Evolutionary conservation across 2,329 filamentous ascomycete genomes (phyloP), one percentile per base, ranked within the genome.

Genomic region (Neodidymelliopsis sp.): DNA sequence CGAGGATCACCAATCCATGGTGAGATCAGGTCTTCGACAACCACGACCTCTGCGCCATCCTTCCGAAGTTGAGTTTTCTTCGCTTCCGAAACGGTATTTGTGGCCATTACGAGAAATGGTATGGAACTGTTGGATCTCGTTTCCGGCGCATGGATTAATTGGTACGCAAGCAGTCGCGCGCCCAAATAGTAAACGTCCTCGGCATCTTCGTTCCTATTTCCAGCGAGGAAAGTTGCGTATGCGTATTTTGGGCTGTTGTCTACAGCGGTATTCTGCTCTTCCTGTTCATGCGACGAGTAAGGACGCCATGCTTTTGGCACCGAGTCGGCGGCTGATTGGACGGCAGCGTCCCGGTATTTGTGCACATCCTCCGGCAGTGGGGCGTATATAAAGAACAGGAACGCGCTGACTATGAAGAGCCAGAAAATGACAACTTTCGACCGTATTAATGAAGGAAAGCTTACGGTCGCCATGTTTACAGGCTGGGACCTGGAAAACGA

Each of bases 161-260:
- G 67, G 57, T 65, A 70, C 13, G 66, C 33, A 13, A 71, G 59
- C n/a, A 71, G 63, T 4, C 64, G 60, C 3, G 62, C 66, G 28
- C 56, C 35, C 37, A 70, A 68, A 38, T 70, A 69, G 7, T 57
- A 54, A 44, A 68, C 66, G 10, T 63, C 42, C 18, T 66, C 60
- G 15, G 64, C 42, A 30, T 66, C 52, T 13, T 63, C 57, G 12
- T 46, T 40, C 7, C 57, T 37, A 6, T 59, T 45, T 37, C 52
- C 57, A 7, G 62, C 61, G 11, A 66, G 57, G 18, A 62, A 65
- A 0, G 62, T 67, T 9, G 65, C 57, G 40, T 65, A 67, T 12
- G 65, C 63, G 5, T 61, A 45, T 27, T 55, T 60, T 40, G 62
- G 59, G 16, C 46, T 49, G n/a, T n/a, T n/a, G n/a, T n/a, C n/a